Evolutionary conservation across 306 rosid genomes (phyloP).

Genomic region (Vigna reflexopilosa): DNA sequence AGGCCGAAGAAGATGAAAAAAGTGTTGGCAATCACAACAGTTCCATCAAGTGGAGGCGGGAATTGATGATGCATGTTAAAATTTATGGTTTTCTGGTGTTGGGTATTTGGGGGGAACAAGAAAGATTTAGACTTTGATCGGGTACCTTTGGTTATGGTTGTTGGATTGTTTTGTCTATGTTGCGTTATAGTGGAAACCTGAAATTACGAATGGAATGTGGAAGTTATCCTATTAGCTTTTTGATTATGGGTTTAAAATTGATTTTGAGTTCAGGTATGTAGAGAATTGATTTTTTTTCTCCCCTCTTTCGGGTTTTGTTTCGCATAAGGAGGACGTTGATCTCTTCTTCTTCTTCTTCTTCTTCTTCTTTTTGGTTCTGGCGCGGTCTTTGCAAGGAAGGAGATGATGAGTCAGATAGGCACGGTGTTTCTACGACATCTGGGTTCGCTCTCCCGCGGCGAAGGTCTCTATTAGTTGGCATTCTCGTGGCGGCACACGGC

Average conservation of each 20-base stretch:
- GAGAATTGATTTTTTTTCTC: too few relatives aligned
- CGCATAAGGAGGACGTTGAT: too few relatives aligned
- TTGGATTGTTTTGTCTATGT: constrained; percentile 3
- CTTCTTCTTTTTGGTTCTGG: too few relatives aligned
- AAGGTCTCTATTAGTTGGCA: too few relatives aligned
- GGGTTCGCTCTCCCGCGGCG: too few relatives aligned
- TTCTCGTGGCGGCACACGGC: too few relatives aligned
- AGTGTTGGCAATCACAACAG: constrained; percentile 49
- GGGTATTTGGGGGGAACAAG: constrained; percentile 1
- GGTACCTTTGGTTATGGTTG: constrained; percentile 7
- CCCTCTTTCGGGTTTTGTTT: too few relatives aligned
- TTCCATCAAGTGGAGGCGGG: constrained; percentile 63
- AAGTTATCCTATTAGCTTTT: background rate
- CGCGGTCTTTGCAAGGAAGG: too few relatives aligned
- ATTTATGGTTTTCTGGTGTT: background rate
- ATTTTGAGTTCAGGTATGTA: too few relatives aligned
- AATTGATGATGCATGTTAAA: constrained; percentile 74
- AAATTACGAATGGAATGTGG: background rate
- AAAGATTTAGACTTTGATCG: background rate
- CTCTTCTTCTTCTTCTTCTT: too few relatives aligned
- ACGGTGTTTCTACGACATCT: too few relatives aligned
- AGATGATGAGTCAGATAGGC: too few relatives aligned
- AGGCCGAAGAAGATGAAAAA: constrained; percentile 44
- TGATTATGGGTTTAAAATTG: background rate
- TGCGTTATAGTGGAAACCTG: background rate